A percentile compares a stretch with the other conserved stretches of the same genome.
These are phyloP conservation scores for Candida namnaoensis DNA, from an alignment of 805 yeast genomes.

Conservation along the genomic window DNA sequence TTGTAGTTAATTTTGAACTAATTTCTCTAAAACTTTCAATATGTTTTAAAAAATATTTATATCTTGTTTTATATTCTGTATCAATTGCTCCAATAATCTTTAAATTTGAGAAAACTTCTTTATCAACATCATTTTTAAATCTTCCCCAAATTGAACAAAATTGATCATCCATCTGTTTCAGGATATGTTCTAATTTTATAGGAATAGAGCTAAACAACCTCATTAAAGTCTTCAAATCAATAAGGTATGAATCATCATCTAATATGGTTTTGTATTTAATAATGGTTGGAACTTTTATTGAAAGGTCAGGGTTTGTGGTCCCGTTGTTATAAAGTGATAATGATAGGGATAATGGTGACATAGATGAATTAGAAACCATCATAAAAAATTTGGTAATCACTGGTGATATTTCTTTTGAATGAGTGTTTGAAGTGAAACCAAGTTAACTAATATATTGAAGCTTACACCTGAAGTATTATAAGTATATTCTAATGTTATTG, in stretches of 20 bases:
- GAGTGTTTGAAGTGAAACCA: too few species aligned
- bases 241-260: constrained; percentile 2
- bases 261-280: constrained; percentile 2
- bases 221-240: constrained; percentile 5
- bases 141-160: constrained; percentile 1
- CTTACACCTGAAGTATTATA: too few species aligned
- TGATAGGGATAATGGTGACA: too few species aligned
- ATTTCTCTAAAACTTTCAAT: constrained; percentile 4
- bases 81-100: constrained; percentile 1
- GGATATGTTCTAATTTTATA: constrained; percentile 2
- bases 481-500: too few species aligned
- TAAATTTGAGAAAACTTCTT: not conserved
- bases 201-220: constrained; percentile 6
- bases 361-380: too few species aligned
- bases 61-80: constrained; percentile 1
- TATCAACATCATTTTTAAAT: not conserved
- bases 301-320: too few species aligned
- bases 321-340: too few species aligned
- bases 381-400: too few species aligned
- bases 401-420: too few species aligned
- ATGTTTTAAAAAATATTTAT: not conserved
- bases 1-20: not conserved
- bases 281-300: not conserved
- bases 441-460: too few species aligned
- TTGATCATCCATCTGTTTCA: not conserved